Evolutionary conservation across 306 rosid species (phyloP).

Genomic region (Lupinus albus): DNA sequence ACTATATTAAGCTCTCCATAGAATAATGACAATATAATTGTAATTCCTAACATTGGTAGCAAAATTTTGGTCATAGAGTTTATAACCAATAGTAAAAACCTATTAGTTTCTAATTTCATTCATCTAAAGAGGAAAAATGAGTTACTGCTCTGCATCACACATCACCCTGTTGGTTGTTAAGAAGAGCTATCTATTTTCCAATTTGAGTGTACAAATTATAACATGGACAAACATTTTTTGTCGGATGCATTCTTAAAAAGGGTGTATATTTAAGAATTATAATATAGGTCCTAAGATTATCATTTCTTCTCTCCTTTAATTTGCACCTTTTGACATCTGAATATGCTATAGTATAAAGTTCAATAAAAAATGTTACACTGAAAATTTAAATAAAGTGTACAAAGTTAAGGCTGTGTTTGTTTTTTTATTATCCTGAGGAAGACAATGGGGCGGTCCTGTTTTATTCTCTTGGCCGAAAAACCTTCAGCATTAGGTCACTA

Average conservation of each 20-base stretch:
- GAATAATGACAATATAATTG: too few species aligned
- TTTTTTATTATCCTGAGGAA: constrained; percentile 52
- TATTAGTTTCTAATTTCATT: constrained; percentile 27
- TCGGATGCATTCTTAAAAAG: constrained; percentile 12
- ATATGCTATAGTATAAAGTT: constrained; percentile 36
- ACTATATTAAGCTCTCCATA: too few species aligned
- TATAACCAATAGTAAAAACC: constrained; percentile 12
- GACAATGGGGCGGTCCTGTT: constrained; percentile 61
- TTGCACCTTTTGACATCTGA: constrained; percentile 24
- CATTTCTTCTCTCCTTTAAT: background rate
- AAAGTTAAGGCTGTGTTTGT: constrained; percentile 43
- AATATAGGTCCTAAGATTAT: constrained; percentile 29
- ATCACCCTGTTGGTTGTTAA: constrained; percentile 44
- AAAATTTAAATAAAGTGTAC: constrained; percentile 41
- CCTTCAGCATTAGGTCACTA: constrained; percentile 57
- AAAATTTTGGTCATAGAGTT: background rate
- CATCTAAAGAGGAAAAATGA: constrained; percentile 31
- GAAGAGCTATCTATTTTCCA: constrained; percentile 45
- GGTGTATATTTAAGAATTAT: constrained; percentile 27
- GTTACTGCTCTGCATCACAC: constrained; percentile 27
- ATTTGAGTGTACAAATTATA: constrained; percentile 30
- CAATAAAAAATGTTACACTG: constrained; percentile 25
- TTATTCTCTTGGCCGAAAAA: constrained; percentile 57
- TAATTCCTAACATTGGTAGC: background rate
- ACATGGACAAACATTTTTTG: constrained; percentile 7